These are phyloP conservation scores for Jatropha podagrica DNA, from an alignment of 441 rosid genomes.

Conservation along the genomic window DNA sequence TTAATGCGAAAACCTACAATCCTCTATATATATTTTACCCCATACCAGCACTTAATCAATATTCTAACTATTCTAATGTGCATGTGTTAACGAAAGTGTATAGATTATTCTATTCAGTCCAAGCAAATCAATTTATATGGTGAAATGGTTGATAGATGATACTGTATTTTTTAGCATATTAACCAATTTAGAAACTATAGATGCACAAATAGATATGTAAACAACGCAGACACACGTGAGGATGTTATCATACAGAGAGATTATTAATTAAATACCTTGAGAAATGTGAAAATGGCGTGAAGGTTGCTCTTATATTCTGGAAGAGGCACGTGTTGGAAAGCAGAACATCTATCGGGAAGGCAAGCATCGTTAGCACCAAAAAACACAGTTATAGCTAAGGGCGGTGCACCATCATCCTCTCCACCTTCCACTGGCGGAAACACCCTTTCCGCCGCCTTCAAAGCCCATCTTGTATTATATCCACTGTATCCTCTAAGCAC, in stretches of 20 bases:
- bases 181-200: background rate
- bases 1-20: background rate
- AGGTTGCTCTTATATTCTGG: slow-evolving; percentile 69
- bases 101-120: background rate
- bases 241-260: background rate
- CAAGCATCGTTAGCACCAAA: slow-evolving; percentile 97
- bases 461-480: slow-evolving; percentile 89
- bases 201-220: background rate
- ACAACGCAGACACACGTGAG: background rate
- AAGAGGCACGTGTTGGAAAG: slow-evolving; percentile 73
- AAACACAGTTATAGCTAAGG: slow-evolving; percentile 73
- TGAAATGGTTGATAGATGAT: too few species aligned
- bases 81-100: background rate
- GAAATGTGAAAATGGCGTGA: slow-evolving; percentile 53
- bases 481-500: slow-evolving; percentile 86
- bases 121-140: background rate
- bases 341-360: slow-evolving; percentile 66
- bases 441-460: slow-evolving; percentile 62
- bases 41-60: background rate
- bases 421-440: slow-evolving; percentile 53
- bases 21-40: background rate
- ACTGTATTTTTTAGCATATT: too few species aligned
- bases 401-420: slow-evolving; percentile 33
- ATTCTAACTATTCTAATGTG: background rate
- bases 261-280: slow-evolving; percentile 50